These are phyloP conservation scores for Cyberlindnera meyerae DNA, from an alignment of 805 yeast genomes.

Conservation along the genomic window DNA sequence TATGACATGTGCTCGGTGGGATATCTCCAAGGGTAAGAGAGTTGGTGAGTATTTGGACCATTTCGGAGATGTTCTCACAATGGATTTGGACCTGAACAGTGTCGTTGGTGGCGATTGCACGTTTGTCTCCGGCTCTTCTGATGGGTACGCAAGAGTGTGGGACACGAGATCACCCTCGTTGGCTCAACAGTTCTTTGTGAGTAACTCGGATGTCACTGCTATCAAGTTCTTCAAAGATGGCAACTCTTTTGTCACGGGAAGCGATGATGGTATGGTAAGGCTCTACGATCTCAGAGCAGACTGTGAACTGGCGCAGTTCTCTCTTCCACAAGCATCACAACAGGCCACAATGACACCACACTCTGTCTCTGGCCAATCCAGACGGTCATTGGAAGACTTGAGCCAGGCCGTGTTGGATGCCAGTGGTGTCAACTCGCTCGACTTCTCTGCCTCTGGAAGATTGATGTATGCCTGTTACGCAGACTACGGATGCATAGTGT, in stretches of 20 bases:
- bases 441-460: slow-evolving; percentile 71
- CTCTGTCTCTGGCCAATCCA: slow-evolving; percentile 17
- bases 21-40: slow-evolving; percentile 54
- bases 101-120: slow-evolving; percentile 16
- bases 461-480: slow-evolving; percentile 70
- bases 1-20: slow-evolving; percentile 77
- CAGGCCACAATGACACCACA: slow-evolving; percentile 6
- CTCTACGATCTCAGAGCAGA: slow-evolving; percentile 76
- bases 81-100: slow-evolving; percentile 31
- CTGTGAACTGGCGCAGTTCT: slow-evolving; percentile 55
- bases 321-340: slow-evolving; percentile 19
- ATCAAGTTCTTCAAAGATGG: slow-evolving; percentile 67
- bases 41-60: slow-evolving; percentile 58
- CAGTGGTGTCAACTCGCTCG: slow-evolving; percentile 70
- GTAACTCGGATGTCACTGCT: slow-evolving; percentile 60
- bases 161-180: slow-evolving; percentile 41
- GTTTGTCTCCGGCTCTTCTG: slow-evolving; percentile 64
- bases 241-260: slow-evolving; percentile 64
- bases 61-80: slow-evolving; percentile 62
- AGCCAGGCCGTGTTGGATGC: slow-evolving; percentile 37
- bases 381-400: slow-evolving; percentile 18
- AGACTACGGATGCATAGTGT: slow-evolving; percentile 66
- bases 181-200: slow-evolving; percentile 47
- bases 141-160: slow-evolving; percentile 64
- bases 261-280: slow-evolving; percentile 71